Conservation (phyloP, 2,329 filamentous ascomycete species). For the Aschersonia sp. region DNA sequence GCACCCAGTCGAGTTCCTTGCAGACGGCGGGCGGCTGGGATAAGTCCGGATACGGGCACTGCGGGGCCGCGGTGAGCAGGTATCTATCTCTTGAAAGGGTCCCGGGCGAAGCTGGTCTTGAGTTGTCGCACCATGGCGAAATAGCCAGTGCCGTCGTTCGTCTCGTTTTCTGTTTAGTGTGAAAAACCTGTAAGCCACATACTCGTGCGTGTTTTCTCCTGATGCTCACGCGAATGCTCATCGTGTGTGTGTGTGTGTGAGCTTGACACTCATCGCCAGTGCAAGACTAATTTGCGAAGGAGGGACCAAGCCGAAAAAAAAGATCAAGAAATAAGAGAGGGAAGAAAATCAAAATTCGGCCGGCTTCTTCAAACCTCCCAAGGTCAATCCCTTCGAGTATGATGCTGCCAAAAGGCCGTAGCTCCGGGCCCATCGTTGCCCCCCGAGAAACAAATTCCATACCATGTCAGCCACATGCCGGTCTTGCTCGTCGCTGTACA, state of each 20-base stretch:
- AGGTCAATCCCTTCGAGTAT: slow-evolving; percentile 57
- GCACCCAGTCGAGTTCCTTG: slow-evolving; percentile 31
- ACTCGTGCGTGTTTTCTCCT: too few relatives aligned
- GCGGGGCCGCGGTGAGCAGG: neutral
- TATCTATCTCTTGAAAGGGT: neutral
- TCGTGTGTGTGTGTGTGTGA: too few relatives aligned
- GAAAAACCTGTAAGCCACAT: too few relatives aligned
- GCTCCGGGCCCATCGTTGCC: slow-evolving; percentile 20
- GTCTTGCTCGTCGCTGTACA: slow-evolving; percentile 28
- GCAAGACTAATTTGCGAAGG: too few relatives aligned
- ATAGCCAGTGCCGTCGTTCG: slow-evolving; percentile 43
- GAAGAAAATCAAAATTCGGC: too few relatives aligned
- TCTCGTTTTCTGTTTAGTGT: slow-evolving; percentile 29
- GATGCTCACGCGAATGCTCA: too few relatives aligned
- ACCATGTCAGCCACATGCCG: slow-evolving; percentile 40
- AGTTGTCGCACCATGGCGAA: slow-evolving; percentile 45
- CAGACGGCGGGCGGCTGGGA: too few relatives aligned
- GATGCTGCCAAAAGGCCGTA: slow-evolving; percentile 51
- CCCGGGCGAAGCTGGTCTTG: slow-evolving; percentile 27
- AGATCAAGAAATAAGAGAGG: too few relatives aligned
- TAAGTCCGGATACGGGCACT: slow-evolving; percentile 23
- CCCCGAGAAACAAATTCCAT: slow-evolving; percentile 51
- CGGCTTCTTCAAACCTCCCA: too few relatives aligned
- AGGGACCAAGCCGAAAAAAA: too few relatives aligned
- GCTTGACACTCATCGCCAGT: too few relatives aligned